These are phyloP conservation scores for Rhodomyrtus psidioides DNA, from an alignment of 441 rosid species.

Conservation along the genomic window DNA sequence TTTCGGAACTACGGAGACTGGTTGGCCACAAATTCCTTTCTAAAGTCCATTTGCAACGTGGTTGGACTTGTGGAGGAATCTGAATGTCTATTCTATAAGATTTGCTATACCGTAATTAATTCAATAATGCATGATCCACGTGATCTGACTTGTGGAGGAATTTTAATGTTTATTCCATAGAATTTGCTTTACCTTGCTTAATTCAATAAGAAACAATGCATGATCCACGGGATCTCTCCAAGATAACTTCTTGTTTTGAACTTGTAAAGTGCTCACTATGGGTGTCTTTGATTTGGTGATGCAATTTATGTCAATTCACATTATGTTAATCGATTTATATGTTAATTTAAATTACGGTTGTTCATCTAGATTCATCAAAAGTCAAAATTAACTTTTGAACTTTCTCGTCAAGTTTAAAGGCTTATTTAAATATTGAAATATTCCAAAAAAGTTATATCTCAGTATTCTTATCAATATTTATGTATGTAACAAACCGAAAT, in stretches of 20 bases:
- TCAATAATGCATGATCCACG: background rate
- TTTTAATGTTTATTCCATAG: too few species aligned
- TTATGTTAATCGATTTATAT: background rate
- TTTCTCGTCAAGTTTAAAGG: background rate
- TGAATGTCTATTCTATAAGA: too few species aligned
- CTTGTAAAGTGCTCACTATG: background rate
- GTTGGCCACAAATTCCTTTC: background rate
- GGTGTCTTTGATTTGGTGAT: background rate
- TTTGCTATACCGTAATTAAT: background rate
- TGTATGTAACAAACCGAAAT: background rate
- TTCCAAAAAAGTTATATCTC: background rate
- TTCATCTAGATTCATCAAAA: background rate
- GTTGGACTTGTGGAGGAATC: background rate
- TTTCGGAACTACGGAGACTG: background rate
- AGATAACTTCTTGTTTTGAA: too few species aligned
- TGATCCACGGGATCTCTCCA: background rate
- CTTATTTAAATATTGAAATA: background rate
- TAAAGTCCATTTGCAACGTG: background rate
- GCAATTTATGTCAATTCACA: background rate
- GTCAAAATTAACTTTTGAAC: background rate
- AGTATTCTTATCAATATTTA: background rate
- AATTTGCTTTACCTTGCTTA: background rate
- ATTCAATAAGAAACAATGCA: background rate
- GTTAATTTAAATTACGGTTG: background rate
- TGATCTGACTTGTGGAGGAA: background rate